Conservation (phyloP, 108 stramenopile species). For the Epithemia pelagica region DNA sequence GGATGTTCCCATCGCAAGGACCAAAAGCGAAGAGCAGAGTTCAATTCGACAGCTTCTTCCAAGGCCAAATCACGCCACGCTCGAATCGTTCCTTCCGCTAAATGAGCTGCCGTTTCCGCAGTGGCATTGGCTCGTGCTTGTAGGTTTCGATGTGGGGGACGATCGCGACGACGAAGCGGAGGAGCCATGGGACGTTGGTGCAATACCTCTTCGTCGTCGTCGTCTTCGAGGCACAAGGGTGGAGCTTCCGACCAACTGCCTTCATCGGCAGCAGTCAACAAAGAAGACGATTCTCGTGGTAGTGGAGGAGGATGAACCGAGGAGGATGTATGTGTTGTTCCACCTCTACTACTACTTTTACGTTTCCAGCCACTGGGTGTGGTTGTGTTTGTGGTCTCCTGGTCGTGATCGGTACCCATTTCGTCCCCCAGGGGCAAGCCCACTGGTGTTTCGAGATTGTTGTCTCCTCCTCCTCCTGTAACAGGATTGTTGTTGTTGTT, state of each 20-base stretch:
- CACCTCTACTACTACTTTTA: no score
- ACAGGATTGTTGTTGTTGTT: no score
- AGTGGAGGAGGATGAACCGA: no score
- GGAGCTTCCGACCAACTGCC: not conserved
- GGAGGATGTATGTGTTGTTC: no score
- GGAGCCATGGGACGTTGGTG: not conserved
- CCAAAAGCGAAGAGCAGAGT: slow-evolving; percentile 65
- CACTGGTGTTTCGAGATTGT: no score
- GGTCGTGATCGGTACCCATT: no score
- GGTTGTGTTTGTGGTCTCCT: not conserved
- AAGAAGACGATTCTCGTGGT: no score
- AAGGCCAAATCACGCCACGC: slow-evolving; percentile 77
- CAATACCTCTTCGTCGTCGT: not conserved
- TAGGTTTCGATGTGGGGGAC: not conserved
- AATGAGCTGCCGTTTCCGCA: slow-evolving; percentile 68
- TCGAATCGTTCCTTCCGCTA: slow-evolving; percentile 75
- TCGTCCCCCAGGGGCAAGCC: not conserved
- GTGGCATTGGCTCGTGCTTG: slow-evolving; percentile 8
- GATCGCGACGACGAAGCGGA: not conserved
- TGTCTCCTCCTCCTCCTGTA: not conserved
- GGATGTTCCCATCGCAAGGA: slow-evolving; percentile 72
- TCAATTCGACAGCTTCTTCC: slow-evolving; percentile 73
- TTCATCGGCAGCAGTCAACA: slow-evolving; percentile 1
- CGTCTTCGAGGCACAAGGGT: not conserved
- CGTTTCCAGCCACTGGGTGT: slow-evolving; percentile 1